Percentiles rank a stretch among this genome's conserved stretches.
Evolutionary conservation across 805 yeast genomes (phyloP).

Genomic region (Metschnikowia reukaufii): DNA sequence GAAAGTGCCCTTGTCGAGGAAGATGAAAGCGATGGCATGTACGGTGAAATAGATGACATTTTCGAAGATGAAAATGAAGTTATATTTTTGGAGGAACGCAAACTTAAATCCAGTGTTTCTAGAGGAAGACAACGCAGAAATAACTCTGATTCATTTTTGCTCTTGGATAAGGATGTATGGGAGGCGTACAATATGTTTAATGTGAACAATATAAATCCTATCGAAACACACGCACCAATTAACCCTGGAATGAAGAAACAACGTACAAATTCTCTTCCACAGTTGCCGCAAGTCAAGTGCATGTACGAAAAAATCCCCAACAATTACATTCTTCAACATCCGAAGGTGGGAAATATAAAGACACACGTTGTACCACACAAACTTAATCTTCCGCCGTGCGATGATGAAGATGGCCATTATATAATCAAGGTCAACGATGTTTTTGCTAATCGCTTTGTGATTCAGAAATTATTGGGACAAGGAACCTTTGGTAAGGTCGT

Average conservation of each 20-base stretch:
- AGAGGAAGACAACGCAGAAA: constrained; percentile 23
- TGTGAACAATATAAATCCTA: constrained; percentile 29
- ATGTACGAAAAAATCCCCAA: constrained; percentile 40
- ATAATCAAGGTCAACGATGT: constrained; percentile 55
- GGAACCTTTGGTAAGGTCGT: constrained; percentile 93
- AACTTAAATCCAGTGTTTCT: constrained; percentile 15
- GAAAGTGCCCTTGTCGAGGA: constrained; percentile 25
- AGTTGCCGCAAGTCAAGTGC: constrained; percentile 45
- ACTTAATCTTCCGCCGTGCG: constrained; percentile 41
- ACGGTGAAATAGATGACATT: constrained; percentile 18
- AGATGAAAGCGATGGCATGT: constrained; percentile 22
- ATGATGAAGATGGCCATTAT: constrained; percentile 75
- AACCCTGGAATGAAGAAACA: constrained; percentile 31
- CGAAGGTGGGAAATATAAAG: constrained; percentile 41
- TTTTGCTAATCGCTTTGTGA: constrained; percentile 75
- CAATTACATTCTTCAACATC: constrained; percentile 36
- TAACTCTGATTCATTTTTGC: constrained; percentile 37
- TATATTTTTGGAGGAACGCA: constrained; percentile 38
- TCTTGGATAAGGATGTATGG: constrained; percentile 38
- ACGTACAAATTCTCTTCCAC: constrained; percentile 45
- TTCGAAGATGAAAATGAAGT: constrained; percentile 35
- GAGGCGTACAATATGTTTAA: constrained; percentile 46
- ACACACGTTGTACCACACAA: constrained; percentile 41
- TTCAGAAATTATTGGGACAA: constrained; percentile 74
- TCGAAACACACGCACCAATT: constrained; percentile 2